Percentiles rank a stretch among this genome's conserved stretches.
phyloP scores from a whole-genome alignment of 345 rosid species.

The Camelina laxa region DNA sequence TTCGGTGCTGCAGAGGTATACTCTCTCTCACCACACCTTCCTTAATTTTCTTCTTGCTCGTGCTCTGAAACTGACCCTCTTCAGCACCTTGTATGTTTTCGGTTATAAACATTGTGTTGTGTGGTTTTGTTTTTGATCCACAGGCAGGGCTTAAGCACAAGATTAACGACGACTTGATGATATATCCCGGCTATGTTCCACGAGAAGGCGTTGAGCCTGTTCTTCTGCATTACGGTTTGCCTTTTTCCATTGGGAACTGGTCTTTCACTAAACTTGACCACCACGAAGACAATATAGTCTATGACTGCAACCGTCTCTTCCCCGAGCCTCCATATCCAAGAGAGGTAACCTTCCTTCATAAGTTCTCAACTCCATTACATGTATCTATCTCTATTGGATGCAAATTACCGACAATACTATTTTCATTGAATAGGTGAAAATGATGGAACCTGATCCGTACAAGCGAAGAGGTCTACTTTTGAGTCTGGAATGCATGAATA shows the following conservation, averaged over 20 bases:
- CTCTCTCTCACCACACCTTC: conserved; percentile 33
- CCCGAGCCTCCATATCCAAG: conserved; percentile 98
- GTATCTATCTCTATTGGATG: neutral
- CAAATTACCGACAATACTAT: neutral
- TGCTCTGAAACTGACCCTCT: neutral
- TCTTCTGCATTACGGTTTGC: conserved; percentile 94
- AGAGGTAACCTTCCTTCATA: conserved; percentile 58
- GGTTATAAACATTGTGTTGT: neutral
- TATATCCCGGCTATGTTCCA: conserved; percentile 96
- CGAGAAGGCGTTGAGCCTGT: conserved; percentile 79
- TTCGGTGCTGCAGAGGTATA: conserved; percentile 96
- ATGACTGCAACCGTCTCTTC: conserved; percentile 82
- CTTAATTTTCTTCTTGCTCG: neutral
- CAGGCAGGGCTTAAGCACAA: conserved; percentile 97
- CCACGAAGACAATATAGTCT: conserved; percentile 89
- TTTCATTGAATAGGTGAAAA: conserved; percentile 56
- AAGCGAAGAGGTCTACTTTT: conserved; percentile 63
- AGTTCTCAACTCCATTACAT: conserved; percentile 12
- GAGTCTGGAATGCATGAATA: conserved; percentile 83
- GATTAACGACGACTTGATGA: conserved; percentile 86
- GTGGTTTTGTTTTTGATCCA: conserved; percentile 17
- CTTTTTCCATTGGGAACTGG: conserved; percentile 88
- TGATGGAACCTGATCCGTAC: conserved; percentile 69
- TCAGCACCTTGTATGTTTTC: neutral
- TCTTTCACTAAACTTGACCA: conserved; percentile 89